Evolutionary conservation across 441 rosid genomes (phyloP), one percentile per base, ranked within the genome.

Genomic region (Populus tomentosa): DNA sequence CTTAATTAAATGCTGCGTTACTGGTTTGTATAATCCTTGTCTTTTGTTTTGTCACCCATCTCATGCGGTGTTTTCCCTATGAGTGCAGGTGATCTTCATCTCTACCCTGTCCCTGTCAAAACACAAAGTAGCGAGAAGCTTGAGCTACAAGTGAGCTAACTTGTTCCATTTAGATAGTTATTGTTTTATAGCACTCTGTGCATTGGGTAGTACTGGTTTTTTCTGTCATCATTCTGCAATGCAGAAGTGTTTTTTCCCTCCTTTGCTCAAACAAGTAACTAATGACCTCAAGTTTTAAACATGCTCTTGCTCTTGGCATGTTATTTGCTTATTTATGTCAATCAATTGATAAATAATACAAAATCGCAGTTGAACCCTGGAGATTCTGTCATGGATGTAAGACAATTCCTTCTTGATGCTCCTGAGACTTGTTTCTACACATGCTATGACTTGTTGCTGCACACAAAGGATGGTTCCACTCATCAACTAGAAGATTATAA

Each of bases 331-430:
- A 65, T 11, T 65, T 65, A 24, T 21, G 32, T 1, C 16, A 56
- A 46, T 32, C 33, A 38, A 33, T 63, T 68, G 62, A 46, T 62
- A 30, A 53, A 32, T 30, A 42, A 21, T 40, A 28, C n/a, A 8
- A 18, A 70, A 56, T 78, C 81, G 78, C 88, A 97, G 98, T 79
- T 97, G 92, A 97, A 94, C 79, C 99, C 98, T 8, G 99, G 98
- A 80, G 99, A 97, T 84, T 93, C 97, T 24, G 97, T 97, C 80
- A 93, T 97, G 98, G 98, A 94, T 81, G 85, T 97, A 69, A 86
- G 98, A 64, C 99, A 97, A 80, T 94, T 97, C 79, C 98, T 97
- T 80, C 97, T 94, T 66, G 98, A 92, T 80, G 98, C 99, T 38
- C 92, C 97, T 2, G 99, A 94, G 87, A 94, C 98, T 18, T 93